Conservation (phyloP, 2,329 filamentous ascomycete genomes). For the Cladorrhinum sp. region DNA sequence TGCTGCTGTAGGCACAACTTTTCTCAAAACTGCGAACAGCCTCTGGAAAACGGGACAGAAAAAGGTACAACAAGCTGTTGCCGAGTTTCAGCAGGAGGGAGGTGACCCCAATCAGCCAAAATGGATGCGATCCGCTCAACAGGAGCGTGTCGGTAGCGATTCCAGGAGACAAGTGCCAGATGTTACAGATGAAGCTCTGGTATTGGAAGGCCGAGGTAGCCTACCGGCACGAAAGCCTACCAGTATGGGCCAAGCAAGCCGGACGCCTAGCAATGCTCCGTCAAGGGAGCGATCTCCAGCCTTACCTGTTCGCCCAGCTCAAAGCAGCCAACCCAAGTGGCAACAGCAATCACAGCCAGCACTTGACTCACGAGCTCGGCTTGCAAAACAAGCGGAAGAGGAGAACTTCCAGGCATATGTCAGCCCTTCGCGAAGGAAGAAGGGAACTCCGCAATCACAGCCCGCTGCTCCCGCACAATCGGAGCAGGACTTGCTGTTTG, state of each 20-base stretch:
- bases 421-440: conserved; percentile 79
- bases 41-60: conserved; percentile 95
- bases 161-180: conserved; percentile 36
- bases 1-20: conserved; percentile 73
- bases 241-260: conserved; percentile 31
- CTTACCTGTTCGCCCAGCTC: conserved; percentile 41
- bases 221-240: conserved; percentile 41
- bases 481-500: conserved; percentile 66
- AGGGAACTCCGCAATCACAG: conserved; percentile 52
- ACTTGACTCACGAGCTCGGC: conserved; percentile 54
- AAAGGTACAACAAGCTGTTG: conserved; percentile 85
- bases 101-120: conserved; percentile 81
- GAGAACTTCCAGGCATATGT: conserved; percentile 81
- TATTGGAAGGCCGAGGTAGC: conserved; percentile 67
- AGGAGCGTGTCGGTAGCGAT: conserved; percentile 37
- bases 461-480: conserved; percentile 40
- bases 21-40: conserved; percentile 92
- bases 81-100: conserved; percentile 68
- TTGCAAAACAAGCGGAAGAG: conserved; percentile 75
- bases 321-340: conserved; percentile 55
- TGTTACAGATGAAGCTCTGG: conserved; percentile 70
- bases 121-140: conserved; percentile 83
- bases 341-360: conserved; percentile 50
- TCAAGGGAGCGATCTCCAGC: conserved; percentile 51
- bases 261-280: conserved; percentile 29